A percentile compares a stretch with the other conserved stretches of the same genome.
Conservation (phyloP, 208 protist genomes). For the Trypanosoma brucei region DNA sequence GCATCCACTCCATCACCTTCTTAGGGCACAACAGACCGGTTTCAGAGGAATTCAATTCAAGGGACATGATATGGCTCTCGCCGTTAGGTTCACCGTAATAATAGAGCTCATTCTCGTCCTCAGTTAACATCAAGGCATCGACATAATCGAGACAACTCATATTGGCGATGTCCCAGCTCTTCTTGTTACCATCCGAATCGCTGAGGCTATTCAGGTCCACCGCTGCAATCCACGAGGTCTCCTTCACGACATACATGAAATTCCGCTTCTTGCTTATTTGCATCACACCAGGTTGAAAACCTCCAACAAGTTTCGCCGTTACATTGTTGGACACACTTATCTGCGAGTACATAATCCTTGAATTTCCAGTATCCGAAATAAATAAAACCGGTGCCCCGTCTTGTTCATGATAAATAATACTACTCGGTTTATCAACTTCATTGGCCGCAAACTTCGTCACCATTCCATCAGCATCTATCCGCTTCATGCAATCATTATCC, state of each 20-base stretch:
- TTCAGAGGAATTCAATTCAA: background rate
- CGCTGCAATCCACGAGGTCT: constrained; percentile 6
- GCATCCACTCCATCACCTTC: constrained; percentile 8
- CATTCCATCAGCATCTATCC: constrained; percentile 23
- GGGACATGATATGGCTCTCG: background rate
- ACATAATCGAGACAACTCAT: constrained; percentile 10
- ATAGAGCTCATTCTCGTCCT: constrained; percentile 17
- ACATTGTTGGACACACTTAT: constrained; percentile 1
- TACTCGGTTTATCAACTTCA: constrained; percentile 16
- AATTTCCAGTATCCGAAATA: constrained; percentile 40
- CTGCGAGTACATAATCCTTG: constrained; percentile 23
- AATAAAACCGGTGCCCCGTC: constrained; percentile 18
- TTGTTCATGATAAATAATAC: constrained; percentile 16
- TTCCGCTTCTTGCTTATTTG: constrained; percentile 12
- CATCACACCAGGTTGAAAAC: constrained; percentile 12
- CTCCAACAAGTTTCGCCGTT: constrained; percentile 5
- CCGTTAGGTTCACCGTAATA: constrained; percentile 16
- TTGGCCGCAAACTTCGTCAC: constrained; percentile 26
- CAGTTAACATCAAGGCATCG: constrained; percentile 14
- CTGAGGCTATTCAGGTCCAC: constrained; percentile 1
- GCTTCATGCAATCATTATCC: constrained; percentile 48
- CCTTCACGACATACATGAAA: constrained; percentile 17
- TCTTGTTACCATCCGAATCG: background rate
- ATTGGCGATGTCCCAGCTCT: constrained; percentile 14
- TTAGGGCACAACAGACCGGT: background rate